A percentile compares a stretch with the other conserved stretches of the same genome.
phyloP scores from a whole-genome alignment of 2,329 filamentous ascomycete species.

The Torrubiella hemipterigena region DNA sequence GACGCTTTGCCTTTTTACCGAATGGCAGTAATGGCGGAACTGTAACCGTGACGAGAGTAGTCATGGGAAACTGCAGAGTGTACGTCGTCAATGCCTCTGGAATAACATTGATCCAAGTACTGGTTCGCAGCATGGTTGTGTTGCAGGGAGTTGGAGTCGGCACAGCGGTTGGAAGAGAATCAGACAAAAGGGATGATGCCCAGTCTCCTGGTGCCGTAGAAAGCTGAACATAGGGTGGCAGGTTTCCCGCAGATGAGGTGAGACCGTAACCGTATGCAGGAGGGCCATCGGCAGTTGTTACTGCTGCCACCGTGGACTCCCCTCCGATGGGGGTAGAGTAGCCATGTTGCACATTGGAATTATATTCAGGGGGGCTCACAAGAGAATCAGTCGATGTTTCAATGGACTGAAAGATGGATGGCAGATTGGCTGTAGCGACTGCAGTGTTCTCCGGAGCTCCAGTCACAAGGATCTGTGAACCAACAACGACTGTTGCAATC shows the following conservation, averaged over 20 bases:
- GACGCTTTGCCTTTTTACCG: conserved; percentile 14
- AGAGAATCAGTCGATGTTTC: too few species aligned
- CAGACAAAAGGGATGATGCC: conserved; percentile 6
- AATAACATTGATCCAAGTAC: conserved; percentile 27
- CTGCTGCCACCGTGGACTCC: too few species aligned
- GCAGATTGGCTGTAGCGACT: conserved; percentile 1
- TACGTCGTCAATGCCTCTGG: conserved; percentile 26
- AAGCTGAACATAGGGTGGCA: not conserved
- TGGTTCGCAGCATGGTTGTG: conserved; percentile 16
- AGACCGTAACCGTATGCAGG: not conserved
- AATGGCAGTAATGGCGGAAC: conserved; percentile 8
- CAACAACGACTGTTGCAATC: conserved; percentile 2
- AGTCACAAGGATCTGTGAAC: too few species aligned
- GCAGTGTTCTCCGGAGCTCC: too few species aligned
- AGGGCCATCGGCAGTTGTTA: not conserved
- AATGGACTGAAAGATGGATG: too few species aligned
- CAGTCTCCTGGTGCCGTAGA: conserved; percentile 1
- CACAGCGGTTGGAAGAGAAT: conserved; percentile 17
- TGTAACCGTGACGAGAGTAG: conserved; percentile 22
- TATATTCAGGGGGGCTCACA: too few species aligned
- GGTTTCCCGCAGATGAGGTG: not conserved
- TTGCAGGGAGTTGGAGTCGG: conserved; percentile 14
- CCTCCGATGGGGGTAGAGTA: too few species aligned
- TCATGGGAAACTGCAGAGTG: conserved; percentile 24
- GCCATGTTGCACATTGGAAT: too few species aligned